These are phyloP conservation scores for Alternaria sp. DNA, from an alignment of 2,329 filamentous ascomycete genomes.

Conservation along the genomic window DNA sequence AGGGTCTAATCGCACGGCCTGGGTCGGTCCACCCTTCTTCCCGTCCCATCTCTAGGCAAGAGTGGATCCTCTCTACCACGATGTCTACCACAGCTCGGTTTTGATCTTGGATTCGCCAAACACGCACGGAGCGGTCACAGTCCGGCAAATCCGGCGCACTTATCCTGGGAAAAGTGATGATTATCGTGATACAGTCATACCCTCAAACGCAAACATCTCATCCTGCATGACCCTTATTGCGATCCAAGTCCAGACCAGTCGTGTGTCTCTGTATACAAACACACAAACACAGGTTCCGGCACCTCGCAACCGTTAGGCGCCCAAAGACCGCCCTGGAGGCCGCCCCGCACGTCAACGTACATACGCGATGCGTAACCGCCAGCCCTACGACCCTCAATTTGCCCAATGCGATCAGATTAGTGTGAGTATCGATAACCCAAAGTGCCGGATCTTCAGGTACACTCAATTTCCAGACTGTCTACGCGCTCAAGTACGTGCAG, in stretches of 20 bases:
- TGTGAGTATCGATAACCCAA: constrained; percentile 16
- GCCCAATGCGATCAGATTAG: constrained; percentile 7
- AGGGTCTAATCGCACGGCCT: constrained; percentile 4
- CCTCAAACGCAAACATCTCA: constrained; percentile 4
- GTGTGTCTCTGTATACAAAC: constrained; percentile 21
- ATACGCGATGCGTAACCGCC: constrained; percentile 37
- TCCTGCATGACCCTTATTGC: constrained; percentile 7
- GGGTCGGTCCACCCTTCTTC: constrained; percentile 6
- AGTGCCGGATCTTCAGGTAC: constrained; percentile 32
- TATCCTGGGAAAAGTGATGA: neutral
- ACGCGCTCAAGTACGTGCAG: constrained; percentile 29
- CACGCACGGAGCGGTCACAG: constrained; percentile 10
- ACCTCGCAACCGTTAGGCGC: constrained; percentile 32
- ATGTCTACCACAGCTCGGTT: constrained; percentile 2
- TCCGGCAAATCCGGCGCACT: constrained; percentile 8
- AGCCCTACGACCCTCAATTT: constrained; percentile 31
- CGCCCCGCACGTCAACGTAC: constrained; percentile 21
- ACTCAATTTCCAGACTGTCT: constrained; percentile 19
- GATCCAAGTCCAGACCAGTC: constrained; percentile 15
- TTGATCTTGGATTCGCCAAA: constrained; percentile 14
- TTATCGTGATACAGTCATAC: constrained; percentile 4
- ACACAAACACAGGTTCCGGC: constrained; percentile 27
- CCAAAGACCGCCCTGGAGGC: constrained; percentile 35
- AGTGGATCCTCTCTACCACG: neutral
- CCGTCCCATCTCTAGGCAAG: constrained; percentile 3